A percentile compares a stretch with the other conserved stretches of the same genome.
phyloP scores from a whole-genome alignment of 345 rosid species.

The Eutrema yunnanense region DNA sequence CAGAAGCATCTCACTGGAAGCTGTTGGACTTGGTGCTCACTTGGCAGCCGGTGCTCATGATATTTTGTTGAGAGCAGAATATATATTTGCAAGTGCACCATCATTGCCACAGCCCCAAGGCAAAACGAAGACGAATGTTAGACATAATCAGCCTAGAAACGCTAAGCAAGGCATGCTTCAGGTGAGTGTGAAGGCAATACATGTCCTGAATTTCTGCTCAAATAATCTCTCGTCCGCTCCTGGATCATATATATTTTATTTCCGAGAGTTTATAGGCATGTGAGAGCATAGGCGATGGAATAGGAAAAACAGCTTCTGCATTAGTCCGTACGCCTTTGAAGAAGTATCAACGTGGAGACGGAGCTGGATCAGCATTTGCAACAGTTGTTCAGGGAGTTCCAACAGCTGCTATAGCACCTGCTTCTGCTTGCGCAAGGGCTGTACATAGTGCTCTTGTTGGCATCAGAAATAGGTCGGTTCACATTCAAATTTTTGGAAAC shows the following conservation, averaged over 20 bases:
- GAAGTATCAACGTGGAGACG: constrained; percentile 75
- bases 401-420: constrained; percentile 89
- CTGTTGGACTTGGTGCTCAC: constrained; percentile 93
- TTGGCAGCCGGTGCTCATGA: constrained; percentile 88
- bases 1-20: constrained; percentile 88
- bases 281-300: constrained; percentile 75
- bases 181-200: constrained; percentile 36
- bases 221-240: not conserved
- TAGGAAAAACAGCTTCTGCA: constrained; percentile 88
- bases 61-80: constrained; percentile 72
- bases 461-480: constrained; percentile 71
- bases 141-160: constrained; percentile 75
- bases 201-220: constrained; percentile 5
- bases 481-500: not conserved
- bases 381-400: constrained; percentile 80
- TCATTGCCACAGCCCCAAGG: constrained; percentile 44
- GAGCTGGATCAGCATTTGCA: constrained; percentile 77
- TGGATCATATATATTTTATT: constrained; percentile 22
- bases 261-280: constrained; percentile 52
- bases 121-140: constrained; percentile 48
- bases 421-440: constrained; percentile 82
- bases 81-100: constrained; percentile 51
- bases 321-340: constrained; percentile 75
- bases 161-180: constrained; percentile 85
- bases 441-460: constrained; percentile 81